These are phyloP conservation scores for Pseudogymnoascus sp. DNA, from an alignment of 2,329 filamentous ascomycete genomes.

Conservation along the genomic window DNA sequence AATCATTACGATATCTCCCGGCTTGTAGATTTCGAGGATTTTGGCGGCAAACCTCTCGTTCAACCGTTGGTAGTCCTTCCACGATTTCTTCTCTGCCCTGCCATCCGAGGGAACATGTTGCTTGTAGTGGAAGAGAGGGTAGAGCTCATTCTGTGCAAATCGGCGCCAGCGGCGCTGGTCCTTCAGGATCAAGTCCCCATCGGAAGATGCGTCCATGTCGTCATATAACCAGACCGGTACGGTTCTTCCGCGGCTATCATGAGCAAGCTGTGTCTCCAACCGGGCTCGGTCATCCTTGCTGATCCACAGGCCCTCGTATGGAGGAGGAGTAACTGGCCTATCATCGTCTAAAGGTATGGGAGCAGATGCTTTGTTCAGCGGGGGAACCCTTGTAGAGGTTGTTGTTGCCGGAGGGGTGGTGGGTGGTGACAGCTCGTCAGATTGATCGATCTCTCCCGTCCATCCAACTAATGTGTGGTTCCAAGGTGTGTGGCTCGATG, in stretches of 20 bases:
- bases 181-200: slow-evolving; percentile 62
- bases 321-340: slow-evolving; percentile 47
- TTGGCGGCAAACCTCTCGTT: slow-evolving; percentile 87
- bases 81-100: slow-evolving; percentile 68
- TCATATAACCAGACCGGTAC: slow-evolving; percentile 85
- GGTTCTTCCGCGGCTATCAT: slow-evolving; percentile 67
- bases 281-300: slow-evolving; percentile 59
- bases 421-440: slow-evolving; percentile 38
- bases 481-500: slow-evolving; percentile 76
- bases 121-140: slow-evolving; percentile 93
- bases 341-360: slow-evolving; percentile 65
- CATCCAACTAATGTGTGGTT: slow-evolving; percentile 88
- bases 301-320: slow-evolving; percentile 61
- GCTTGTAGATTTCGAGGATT: slow-evolving; percentile 81
- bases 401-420: slow-evolving; percentile 42
- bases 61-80: slow-evolving; percentile 88
- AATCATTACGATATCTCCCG: slow-evolving; percentile 83
- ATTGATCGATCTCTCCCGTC: slow-evolving; percentile 74
- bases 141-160: slow-evolving; percentile 85
- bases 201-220: slow-evolving; percentile 54
- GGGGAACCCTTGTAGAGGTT: slow-evolving; percentile 36
- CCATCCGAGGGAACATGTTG: slow-evolving; percentile 85
- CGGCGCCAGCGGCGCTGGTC: slow-evolving; percentile 81
- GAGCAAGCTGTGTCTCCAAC: slow-evolving; percentile 64
- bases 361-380: slow-evolving; percentile 66